Percentiles rank a stretch among this genome's conserved stretches.
These are phyloP conservation scores for Abrus pulchellus DNA, from an alignment of 306 rosid species.

Conservation along the genomic window DNA sequence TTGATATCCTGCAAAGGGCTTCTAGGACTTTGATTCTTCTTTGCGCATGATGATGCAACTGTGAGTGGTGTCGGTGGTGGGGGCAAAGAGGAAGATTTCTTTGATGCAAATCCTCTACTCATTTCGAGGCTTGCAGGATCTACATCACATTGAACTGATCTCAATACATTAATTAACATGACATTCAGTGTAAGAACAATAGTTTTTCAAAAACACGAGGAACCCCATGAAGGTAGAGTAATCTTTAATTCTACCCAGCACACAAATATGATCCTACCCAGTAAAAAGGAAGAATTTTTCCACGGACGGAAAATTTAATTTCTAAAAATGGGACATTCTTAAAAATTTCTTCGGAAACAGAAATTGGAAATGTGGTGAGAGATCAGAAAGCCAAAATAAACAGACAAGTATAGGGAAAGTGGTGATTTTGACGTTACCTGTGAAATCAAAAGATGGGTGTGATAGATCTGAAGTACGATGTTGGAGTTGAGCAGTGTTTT, in stretches of 20 bases:
- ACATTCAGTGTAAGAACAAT: constrained; percentile 34
- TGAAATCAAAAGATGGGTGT: constrained; percentile 22
- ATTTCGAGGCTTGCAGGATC: constrained; percentile 53
- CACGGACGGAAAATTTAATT: background rate
- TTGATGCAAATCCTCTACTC: constrained; percentile 66
- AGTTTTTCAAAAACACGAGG: background rate
- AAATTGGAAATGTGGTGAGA: background rate
- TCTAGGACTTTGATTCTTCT: constrained; percentile 51
- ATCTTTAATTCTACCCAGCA: background rate
- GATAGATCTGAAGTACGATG: constrained; percentile 10
- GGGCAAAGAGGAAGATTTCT: constrained; percentile 56
- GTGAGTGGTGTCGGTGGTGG: constrained; percentile 51
- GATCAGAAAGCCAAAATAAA: background rate
- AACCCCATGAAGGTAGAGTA: background rate
- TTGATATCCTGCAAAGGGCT: constrained; percentile 69
- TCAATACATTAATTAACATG: constrained; percentile 24
- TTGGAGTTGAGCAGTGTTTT: constrained; percentile 14
- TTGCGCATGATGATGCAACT: constrained; percentile 41
- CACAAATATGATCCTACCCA: background rate
- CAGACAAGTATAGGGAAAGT: background rate
- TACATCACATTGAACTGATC: constrained; percentile 43
- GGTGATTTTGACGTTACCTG: constrained; percentile 23
- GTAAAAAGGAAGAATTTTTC: background rate
- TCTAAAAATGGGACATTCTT: background rate
- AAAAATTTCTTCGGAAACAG: background rate